These are phyloP conservation scores for Paracoccidioides brasiliensis DNA, from an alignment of 2,329 filamentous ascomycete species.

Conservation along the genomic window DNA sequence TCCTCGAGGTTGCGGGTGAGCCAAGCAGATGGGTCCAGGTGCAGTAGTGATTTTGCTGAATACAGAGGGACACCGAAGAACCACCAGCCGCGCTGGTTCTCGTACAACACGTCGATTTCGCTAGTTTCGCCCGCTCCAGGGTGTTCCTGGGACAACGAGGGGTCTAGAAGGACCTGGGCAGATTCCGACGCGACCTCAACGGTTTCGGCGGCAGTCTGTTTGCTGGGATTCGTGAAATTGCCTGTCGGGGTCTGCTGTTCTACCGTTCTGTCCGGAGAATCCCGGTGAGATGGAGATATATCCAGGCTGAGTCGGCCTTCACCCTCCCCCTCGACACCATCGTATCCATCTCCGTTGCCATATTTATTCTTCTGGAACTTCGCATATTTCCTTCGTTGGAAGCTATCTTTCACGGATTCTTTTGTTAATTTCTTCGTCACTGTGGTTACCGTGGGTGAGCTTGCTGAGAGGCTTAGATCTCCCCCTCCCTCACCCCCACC, in stretches of 20 bases:
- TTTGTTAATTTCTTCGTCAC: constrained; percentile 21
- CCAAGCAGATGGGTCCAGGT: constrained; percentile 78
- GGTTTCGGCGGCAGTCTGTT: background rate
- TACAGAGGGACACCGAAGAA: constrained; percentile 85
- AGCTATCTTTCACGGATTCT: constrained; percentile 26
- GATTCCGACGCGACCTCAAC: background rate
- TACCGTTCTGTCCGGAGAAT: background rate
- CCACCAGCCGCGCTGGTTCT: constrained; percentile 87
- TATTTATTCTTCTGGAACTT: constrained; percentile 44
- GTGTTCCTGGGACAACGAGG: background rate
- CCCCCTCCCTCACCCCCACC: constrained; percentile 12
- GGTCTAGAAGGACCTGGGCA: background rate
- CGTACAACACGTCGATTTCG: constrained; percentile 78
- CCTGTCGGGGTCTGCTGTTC: background rate
- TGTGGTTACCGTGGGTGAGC: constrained; percentile 12
- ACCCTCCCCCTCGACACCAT: background rate
- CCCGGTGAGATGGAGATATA: background rate
- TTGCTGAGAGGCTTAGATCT: constrained; percentile 13
- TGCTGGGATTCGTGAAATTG: background rate
- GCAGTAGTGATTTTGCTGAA: constrained; percentile 69
- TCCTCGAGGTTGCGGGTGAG: constrained; percentile 51
- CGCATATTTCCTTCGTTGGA: constrained; percentile 33
- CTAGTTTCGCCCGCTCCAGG: constrained; percentile 14
- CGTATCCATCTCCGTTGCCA: constrained; percentile 13
- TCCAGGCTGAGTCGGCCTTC: constrained; percentile 5